Evolutionary conservation across 768 basidiomycete genomes (phyloP), one percentile per base, ranked within the genome.

Genomic region (Podaxis sp.): DNA sequence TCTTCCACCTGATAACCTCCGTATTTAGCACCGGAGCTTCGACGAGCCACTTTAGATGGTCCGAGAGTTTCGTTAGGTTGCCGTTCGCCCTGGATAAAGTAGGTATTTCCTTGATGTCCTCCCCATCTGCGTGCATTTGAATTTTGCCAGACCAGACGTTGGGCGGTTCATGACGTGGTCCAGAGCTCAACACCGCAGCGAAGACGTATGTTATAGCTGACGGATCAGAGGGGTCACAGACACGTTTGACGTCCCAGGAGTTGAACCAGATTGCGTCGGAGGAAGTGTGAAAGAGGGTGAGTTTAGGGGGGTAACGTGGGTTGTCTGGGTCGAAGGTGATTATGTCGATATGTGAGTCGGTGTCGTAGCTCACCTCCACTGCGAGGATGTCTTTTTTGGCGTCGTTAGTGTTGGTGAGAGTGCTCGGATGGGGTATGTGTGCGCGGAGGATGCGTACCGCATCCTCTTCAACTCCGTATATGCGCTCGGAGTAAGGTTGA

Each of bases 351-450:
- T 78, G 75, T 0, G 78, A 79, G 53, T 75, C 73, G 63, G 79
- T 76, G 30, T 82, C 71, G 42, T 65, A 74, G 75, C 80, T 82
- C 24, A 80, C 79, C 64, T 79, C 74, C 48, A 77, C 69, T 1
- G 71, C 68, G 33, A 77, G 67, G 51, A 68, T 66, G 19, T 63
- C 68, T 22, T 69, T 62, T 11, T 60, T 26, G 26, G 38, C 9
- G 19, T 24, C 2, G 28, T 30, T 5, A 22, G 40, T 13, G 17
- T 22, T 6, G 28, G 40, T 46, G 22, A 8, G 3, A 17, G 8
- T 15, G 4, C 13, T 36, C 4, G 42, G 33, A n/a, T 36, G 46
- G 36, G 54, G 61, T 13, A 12, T 19, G 22, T 52, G 33, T 6
- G 48, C 61, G 54, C 78, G 73, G 22, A 82, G 70, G 57, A 80